These are phyloP conservation scores for Rutstroemia sp. DNA, from an alignment of 2,329 filamentous ascomycete genomes.

Conservation along the genomic window DNA sequence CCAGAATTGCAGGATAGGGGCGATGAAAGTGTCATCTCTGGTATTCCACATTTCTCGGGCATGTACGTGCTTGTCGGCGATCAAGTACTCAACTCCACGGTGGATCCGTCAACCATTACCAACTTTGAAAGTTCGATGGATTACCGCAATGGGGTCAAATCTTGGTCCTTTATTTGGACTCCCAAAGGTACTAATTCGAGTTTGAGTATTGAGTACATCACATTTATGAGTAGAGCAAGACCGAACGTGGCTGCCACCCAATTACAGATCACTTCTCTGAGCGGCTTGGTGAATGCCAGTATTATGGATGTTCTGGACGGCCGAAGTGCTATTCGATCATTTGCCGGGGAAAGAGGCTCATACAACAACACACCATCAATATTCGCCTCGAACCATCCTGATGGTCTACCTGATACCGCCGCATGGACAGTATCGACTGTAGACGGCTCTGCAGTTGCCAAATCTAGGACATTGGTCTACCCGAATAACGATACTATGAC, in stretches of 20 bases:
- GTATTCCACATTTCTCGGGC: conserved; percentile 58
- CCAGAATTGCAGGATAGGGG: conserved; percentile 56
- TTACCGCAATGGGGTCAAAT: conserved; percentile 4
- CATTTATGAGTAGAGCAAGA: conserved; percentile 16
- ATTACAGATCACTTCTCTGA: conserved; percentile 9
- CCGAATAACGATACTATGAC: conserved; percentile 50
- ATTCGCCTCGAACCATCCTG: conserved; percentile 53
- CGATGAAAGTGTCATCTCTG: conserved; percentile 57
- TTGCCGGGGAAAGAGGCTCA: conserved; percentile 43
- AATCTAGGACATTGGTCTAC: conserved; percentile 6
- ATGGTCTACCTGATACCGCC: conserved; percentile 49
- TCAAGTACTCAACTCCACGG: conserved; percentile 50
- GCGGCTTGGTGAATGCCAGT: conserved; percentile 32
- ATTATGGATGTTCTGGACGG: conserved; percentile 58
- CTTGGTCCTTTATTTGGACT: conserved; percentile 11
- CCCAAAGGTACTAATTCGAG: conserved; percentile 41
- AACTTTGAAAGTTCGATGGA: conserved; percentile 53
- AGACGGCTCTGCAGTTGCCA: conserved; percentile 19
- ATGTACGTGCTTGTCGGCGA: conserved; percentile 46
- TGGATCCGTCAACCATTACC: conserved; percentile 46
- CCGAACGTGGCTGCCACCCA: conserved; percentile 12
- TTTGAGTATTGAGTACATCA: conserved; percentile 50
- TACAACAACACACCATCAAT: conserved; percentile 42
- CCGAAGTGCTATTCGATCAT: conserved; percentile 52
- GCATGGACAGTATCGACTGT: conserved; percentile 48